Percentiles rank a stretch among this genome's conserved stretches.
These are phyloP conservation scores for Pseudogymnoascus sp. DNA, from an alignment of 2,329 filamentous ascomycete species.

Conservation along the genomic window DNA sequence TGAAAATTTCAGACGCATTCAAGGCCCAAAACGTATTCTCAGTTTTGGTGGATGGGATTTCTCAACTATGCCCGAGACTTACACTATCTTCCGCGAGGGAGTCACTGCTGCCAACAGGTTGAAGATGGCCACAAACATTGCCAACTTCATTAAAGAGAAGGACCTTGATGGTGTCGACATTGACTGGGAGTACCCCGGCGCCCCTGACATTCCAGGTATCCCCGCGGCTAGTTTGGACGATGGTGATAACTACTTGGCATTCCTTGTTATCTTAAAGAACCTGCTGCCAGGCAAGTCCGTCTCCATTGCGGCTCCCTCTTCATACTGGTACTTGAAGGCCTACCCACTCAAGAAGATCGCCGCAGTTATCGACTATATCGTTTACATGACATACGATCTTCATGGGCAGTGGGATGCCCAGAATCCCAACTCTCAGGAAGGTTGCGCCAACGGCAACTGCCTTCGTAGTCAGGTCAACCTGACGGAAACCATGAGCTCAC, in stretches of 20 bases:
- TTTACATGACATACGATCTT: conserved; percentile 24
- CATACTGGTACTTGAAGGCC: conserved; percentile 32
- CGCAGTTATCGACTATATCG: conserved; percentile 25
- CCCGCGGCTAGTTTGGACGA: too few species aligned
- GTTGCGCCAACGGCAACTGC: conserved; percentile 27
- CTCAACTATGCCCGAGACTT: conserved; percentile 32
- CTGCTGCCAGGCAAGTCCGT: conserved; percentile 22
- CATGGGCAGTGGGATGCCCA: conserved; percentile 34
- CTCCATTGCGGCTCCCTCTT: conserved; percentile 30
- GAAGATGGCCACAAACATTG: conserved; percentile 27
- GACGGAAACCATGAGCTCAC: conserved; percentile 28
- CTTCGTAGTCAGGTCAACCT: conserved; percentile 31
- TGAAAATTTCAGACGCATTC: conserved; percentile 25
- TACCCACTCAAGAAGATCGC: conserved; percentile 30
- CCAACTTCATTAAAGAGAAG: conserved; percentile 29
- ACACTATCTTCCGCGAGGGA: conserved; percentile 31
- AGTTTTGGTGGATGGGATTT: conserved; percentile 39
- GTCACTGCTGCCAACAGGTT: conserved; percentile 28
- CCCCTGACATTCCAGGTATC: conserved; percentile 16
- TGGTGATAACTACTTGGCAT: conserved; percentile 29
- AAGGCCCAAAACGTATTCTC: conserved; percentile 31
- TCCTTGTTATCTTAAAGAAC: conserved; percentile 24
- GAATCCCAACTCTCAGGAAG: conserved; percentile 24
- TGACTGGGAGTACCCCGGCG: conserved; percentile 30
- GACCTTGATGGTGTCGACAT: conserved; percentile 28